phyloP scores from a whole-genome alignment of 495 filamentous ascomycete species.

The Trypethelium eluteriae region DNA sequence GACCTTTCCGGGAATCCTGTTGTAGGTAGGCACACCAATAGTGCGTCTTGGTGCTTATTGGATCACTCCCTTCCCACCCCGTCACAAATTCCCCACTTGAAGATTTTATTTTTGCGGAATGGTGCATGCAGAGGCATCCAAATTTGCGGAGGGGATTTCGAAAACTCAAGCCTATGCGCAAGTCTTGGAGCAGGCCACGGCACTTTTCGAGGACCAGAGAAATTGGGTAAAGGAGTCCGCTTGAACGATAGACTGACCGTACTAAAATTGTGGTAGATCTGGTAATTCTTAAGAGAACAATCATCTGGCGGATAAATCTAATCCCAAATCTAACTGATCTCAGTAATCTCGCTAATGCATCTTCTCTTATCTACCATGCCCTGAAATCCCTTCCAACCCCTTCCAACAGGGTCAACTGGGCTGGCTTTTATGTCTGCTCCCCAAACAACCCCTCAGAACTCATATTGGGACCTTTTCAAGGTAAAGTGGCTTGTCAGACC shows the following conservation, averaged over 20 bases:
- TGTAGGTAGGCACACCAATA: background rate
- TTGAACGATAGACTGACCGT: conserved; percentile 1
- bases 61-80: too few relatives aligned
- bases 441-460: conserved; percentile 41
- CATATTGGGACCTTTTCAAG: conserved; percentile 82
- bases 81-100: background rate
- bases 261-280: conserved; percentile 42
- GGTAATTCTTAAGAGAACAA: conserved; percentile 36
- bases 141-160: conserved; percentile 55
- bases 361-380: conserved; percentile 81
- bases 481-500: conserved; percentile 79
- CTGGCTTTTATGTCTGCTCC: conserved; percentile 81
- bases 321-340: conserved; percentile 11
- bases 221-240: conserved; percentile 61
- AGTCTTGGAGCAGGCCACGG: conserved; percentile 60
- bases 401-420: conserved; percentile 73
- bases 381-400: conserved; percentile 71
- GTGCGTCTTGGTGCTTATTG: too few relatives aligned
- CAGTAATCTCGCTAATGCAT: conserved; percentile 78
- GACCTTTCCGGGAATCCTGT: background rate
- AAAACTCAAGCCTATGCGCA: conserved; percentile 74
- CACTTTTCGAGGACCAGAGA: conserved; percentile 66
- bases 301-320: background rate
- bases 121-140: conserved; percentile 84
- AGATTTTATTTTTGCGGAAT: conserved; percentile 28